Base-by-base conservation (phyloP, 352 stramenopile genomes). In the Phytophthora cajani region DNA sequence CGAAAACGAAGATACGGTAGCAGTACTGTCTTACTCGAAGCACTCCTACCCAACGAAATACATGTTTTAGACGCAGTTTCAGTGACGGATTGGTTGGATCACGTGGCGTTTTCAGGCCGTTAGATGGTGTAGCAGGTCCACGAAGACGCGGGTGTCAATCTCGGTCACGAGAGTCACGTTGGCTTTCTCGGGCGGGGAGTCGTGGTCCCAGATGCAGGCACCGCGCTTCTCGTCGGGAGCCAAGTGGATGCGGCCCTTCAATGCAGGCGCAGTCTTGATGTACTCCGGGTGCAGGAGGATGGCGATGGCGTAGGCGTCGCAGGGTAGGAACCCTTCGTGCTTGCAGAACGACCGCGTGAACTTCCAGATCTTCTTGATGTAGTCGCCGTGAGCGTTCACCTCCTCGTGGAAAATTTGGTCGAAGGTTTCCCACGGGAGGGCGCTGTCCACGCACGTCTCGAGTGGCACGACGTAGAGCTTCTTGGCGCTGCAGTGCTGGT, bases 251-350 rank as follows among this genome's bases (percentile, higher is more conserved):
- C 72, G 68, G n/a, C 84, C 87, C 17, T 75, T 81, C 42, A 90
- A 70, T 11, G 44, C 54, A 30, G 62, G 58, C 49, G 80, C 61
- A 30, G 63, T 81, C 56, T 81, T 91, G 67, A 92, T 73, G 71
- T 84, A 88, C 50, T 81, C 59, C 23, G 75, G 63, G 23, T 90
- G 67, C 10, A 93, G 67, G 42, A 95, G 72, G 27, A 91, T 76
- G 27, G 82, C 87, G 30, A 92, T 68, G 8, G 88, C 85, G 63
- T 93, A 93, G 16, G 85, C 88, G 44, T 94, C 86, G 56, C 88
- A 95, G 17, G 87, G 80, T 7, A 85, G 66, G 54, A 95, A 95
- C 10, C 72, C 78, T 46, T 79, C 67, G 32, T 78, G 56, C 40
- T 72, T 58, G 38, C 67, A 74, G 38, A 83, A 87, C n/a, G 67